Evolutionary conservation across 2,329 filamentous ascomycete species (phyloP), one percentile per base, ranked within the genome.

Genomic region (Dendryphion nanum): DNA sequence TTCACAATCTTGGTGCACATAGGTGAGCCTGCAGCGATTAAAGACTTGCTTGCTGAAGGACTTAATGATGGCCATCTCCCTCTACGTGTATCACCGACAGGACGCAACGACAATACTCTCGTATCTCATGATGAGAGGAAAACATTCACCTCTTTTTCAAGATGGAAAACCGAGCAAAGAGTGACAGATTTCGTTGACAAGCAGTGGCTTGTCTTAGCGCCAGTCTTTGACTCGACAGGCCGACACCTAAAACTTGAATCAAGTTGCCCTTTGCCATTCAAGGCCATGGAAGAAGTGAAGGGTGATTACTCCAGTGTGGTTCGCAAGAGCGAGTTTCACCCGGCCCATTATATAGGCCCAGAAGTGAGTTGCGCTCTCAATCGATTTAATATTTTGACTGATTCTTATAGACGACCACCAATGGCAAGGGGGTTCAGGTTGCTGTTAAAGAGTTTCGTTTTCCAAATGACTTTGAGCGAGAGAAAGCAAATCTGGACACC

Each of bases 31-130:
- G n/a, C 33, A 10, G 40, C 32, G 1, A 41, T 52, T n/a, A 8
- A 10, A 3, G 8, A 15, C 3, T 47, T 50, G 16, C 16, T 50
- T 2, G 24, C 33, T 4, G 47, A 51, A 29, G 44, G 43, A 4
- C 32, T 52, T 6, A 43, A 42, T 5, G 49, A 50, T 19, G 36
- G 36, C 0, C 44, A 52, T 16, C 19, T 52, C 15, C 49, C 49
- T 5, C 18, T 52, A 8, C 23, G 23, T 26, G n/a, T n/a, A n/a
- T 26, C 14, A 24, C 1, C 7, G 15, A 1, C 15, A 13, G 15
- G 21, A 10, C 21, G 12, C 10, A 33, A 18, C 16, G 18, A 19
- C 16, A 12, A 16, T 8, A n/a, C n/a, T 26, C 23, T 30, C 10
- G 12, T n/a, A 26, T 26, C 23, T 26, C 23, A 26, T n/a, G 23